Conservation (phyloP, 2,329 filamentous ascomycete species). For the Cladophialophora psammophila region DNA sequence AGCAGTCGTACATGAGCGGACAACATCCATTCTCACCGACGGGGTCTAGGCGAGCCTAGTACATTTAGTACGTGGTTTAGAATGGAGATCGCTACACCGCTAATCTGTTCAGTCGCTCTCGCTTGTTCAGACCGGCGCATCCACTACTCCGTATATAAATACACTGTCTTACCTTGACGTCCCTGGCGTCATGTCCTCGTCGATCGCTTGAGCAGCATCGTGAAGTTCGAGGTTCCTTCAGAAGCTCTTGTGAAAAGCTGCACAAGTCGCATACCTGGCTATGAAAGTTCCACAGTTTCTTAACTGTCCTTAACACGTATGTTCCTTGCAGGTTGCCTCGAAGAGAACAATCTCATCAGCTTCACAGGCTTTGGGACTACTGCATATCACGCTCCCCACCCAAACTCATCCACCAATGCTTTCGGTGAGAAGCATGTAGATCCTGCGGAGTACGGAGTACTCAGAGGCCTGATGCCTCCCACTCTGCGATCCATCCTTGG, state of each 20-base stretch:
- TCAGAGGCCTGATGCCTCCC: slow-evolving; percentile 44
- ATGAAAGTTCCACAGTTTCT: not conserved
- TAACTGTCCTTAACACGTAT: not conserved
- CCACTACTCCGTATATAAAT: not conserved
- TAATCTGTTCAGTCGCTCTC: not conserved
- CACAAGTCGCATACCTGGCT: not conserved
- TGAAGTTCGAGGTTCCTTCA: not conserved
- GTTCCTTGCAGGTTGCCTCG: not conserved
- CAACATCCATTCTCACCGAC: no score
- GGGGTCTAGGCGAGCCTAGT: no score
- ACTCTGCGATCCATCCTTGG: slow-evolving; percentile 71
- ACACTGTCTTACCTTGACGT: slow-evolving; percentile 1
- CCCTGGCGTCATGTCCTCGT: not conserved
- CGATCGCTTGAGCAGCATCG: not conserved
- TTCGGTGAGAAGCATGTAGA: not conserved
- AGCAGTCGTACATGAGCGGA: no score
- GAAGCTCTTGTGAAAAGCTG: not conserved
- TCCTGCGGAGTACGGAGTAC: not conserved
- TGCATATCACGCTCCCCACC: not conserved
- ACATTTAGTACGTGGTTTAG: no score
- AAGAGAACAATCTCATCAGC: not conserved
- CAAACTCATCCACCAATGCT: not conserved
- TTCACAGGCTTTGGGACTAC: not conserved
- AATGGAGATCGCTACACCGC: not conserved
- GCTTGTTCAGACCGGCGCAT: not conserved